Base-by-base conservation (phyloP, 2,329 filamentous ascomycete genomes). In the Fusarium sp. region DNA sequence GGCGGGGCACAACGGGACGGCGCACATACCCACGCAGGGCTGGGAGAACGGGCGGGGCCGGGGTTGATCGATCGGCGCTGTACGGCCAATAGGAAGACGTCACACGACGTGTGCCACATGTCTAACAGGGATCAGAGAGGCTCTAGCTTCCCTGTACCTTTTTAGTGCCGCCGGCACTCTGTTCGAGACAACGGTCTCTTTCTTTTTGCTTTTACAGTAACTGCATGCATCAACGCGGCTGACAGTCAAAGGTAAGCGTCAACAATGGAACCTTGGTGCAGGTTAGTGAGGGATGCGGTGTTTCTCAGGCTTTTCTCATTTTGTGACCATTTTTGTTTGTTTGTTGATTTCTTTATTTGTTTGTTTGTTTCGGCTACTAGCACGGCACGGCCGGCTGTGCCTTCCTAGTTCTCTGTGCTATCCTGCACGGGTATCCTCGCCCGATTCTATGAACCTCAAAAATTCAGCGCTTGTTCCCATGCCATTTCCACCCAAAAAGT, bases 101-200 rank as follows among this genome's bases (percentile, higher is more conserved):
- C 35, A 54, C 20, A 64, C 68, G 65, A 35, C 41, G 22, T 35
- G 58, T 71, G 75, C 79, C 79, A 81, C 79, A 81, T 81, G 79
- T 80, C 69, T 70, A 70, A 72, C 79, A 81, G 74, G 79, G 79
- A 77, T 80, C 63, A 57, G 20, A 39, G 76, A 75, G 75, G 77
- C 77, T 80, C 75, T 76, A 20, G 48, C 48, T 73, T 72, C 60
- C 69, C 48, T 20, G 29, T 31, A 50, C 45, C 63, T 27, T 24
- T 29, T 41, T 61, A 54, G 29, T 72, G 29, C 41, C 48, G 35
- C 45, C 41, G 24, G 48, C 62, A 58, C 56, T 39, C 50, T 64
- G 35, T 64, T 45, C 37, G 37, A 58, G 62, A 45, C 62, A 65
- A 59, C 50, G 10, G 52, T 43, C 35, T 37, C 50, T 27, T 29